phyloP scores from a whole-genome alignment of 1,284 basidiomycete species.

The Ustilago loliicola region DNA sequence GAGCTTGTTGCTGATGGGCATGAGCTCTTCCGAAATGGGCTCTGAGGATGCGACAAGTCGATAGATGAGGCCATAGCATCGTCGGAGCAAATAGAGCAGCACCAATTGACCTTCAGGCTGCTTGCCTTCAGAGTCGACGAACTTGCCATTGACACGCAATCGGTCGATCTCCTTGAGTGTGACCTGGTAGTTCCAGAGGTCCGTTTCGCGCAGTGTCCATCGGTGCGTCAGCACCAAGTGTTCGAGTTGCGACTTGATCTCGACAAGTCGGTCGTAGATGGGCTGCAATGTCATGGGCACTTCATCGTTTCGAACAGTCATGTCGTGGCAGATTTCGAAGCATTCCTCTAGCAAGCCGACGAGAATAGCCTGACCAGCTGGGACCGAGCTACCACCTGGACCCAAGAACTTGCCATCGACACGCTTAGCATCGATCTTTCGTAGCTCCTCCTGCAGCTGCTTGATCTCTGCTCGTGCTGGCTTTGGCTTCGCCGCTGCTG shows the following conservation, averaged over 20 bases:
- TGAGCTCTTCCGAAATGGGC: conserved; percentile 97
- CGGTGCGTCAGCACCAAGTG: conserved; percentile 92
- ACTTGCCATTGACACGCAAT: conserved; percentile 96
- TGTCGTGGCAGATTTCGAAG: conserved; percentile 96
- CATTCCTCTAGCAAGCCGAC: conserved; percentile 91
- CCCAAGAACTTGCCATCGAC: conserved; percentile 96
- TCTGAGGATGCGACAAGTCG: conserved; percentile 94
- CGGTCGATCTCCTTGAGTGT: conserved; percentile 96
- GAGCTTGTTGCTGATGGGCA: conserved; percentile 84
- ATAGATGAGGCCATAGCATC: conserved; percentile 97
- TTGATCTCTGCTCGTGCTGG: conserved; percentile 89
- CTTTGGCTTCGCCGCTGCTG: conserved; percentile 87
- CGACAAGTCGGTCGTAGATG: conserved; percentile 90
- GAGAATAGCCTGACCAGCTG: conserved; percentile 81
- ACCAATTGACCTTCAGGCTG: conserved; percentile 91
- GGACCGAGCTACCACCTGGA: conserved; percentile 86
- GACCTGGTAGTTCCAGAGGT: conserved; percentile 82
- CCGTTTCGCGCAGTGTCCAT: conserved; percentile 97
- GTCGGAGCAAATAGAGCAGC: conserved; percentile 87
- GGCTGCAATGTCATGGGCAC: conserved; percentile 89
- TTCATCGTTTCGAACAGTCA: conserved; percentile 91
- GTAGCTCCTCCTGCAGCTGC: conserved; percentile 88
- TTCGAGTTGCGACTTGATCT: conserved; percentile 88
- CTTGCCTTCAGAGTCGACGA: conserved; percentile 92
- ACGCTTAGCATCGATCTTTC: conserved; percentile 88